A percentile compares a stretch with the other conserved stretches of the same genome.
These are phyloP conservation scores for Vigna reflexopilosa DNA, from an alignment of 306 rosid genomes.

Conservation along the genomic window DNA sequence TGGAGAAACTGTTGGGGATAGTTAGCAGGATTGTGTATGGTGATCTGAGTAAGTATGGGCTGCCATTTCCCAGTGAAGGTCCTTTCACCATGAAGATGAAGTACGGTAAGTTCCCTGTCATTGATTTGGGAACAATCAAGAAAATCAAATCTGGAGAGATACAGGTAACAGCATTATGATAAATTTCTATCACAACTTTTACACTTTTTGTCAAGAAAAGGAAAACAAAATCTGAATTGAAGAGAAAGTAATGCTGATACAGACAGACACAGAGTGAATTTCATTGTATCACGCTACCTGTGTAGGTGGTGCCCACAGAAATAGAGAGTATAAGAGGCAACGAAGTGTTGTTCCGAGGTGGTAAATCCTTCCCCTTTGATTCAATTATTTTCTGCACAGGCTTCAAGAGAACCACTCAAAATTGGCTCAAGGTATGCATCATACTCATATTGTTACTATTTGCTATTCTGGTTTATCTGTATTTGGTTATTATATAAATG, in stretches of 20 bases:
- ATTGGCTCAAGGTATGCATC: conserved; percentile 69
- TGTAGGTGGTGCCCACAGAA: conserved; percentile 61
- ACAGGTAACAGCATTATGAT: conserved; percentile 43
- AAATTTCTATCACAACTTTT: background rate
- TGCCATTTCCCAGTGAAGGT: conserved; percentile 62
- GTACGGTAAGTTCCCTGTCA: conserved; percentile 67
- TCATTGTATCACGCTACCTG: too few species aligned
- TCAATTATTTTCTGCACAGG: conserved; percentile 77
- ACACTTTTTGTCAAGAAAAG: background rate
- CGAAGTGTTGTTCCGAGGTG: conserved; percentile 54
- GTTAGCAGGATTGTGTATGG: conserved; percentile 61
- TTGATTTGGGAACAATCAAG: conserved; percentile 59
- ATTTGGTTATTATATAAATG: too few species aligned
- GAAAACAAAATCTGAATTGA: too few species aligned
- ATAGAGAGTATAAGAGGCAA: conserved; percentile 54
- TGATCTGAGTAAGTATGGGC: conserved; percentile 61
- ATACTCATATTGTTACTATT: too few species aligned
- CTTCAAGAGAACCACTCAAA: conserved; percentile 66
- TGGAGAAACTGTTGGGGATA: conserved; percentile 57
- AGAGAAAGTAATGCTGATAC: too few species aligned
- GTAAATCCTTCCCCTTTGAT: conserved; percentile 59
- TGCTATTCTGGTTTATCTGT: too few species aligned
- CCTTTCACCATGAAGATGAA: conserved; percentile 68
- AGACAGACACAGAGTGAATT: too few species aligned
- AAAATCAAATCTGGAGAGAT: conserved; percentile 69